A percentile compares a stretch with the other conserved stretches of the same genome.
Evolutionary conservation across 331 rosid species (phyloP).

Genomic region (Saraca asoca): DNA sequence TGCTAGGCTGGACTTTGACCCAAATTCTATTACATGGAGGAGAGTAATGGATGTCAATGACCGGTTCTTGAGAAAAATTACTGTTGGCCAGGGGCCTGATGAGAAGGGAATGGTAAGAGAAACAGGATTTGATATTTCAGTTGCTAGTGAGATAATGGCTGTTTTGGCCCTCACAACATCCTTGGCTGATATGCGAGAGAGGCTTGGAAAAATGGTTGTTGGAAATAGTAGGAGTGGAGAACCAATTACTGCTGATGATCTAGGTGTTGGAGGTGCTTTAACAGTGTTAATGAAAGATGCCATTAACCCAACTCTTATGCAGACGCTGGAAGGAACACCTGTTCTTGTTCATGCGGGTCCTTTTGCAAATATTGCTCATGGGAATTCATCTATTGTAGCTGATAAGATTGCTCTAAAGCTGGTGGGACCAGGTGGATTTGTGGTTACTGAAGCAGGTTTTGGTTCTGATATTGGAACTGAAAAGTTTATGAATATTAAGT

Average conservation of each 20-base stretch:
- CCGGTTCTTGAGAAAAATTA: slow-evolving; percentile 85
- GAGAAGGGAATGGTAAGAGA: slow-evolving; percentile 99
- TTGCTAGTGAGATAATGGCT: slow-evolving; percentile 99
- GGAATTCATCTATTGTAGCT: slow-evolving; percentile 95
- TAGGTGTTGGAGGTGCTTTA: slow-evolving; percentile 95
- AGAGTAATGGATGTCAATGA: slow-evolving; percentile 97
- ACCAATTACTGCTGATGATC: slow-evolving; percentile 91
- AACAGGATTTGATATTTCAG: slow-evolving; percentile 94
- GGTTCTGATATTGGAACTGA: slow-evolving; percentile 98
- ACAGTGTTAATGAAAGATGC: slow-evolving; percentile 99
- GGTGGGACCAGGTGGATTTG: slow-evolving; percentile 96
- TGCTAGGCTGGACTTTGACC: slow-evolving; percentile 93
- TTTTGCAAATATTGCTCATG: slow-evolving; percentile 95
- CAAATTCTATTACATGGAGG: slow-evolving; percentile 88
- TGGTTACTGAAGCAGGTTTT: slow-evolving; percentile 97
- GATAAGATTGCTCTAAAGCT: slow-evolving; percentile 95
- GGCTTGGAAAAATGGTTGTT: slow-evolving; percentile 95
- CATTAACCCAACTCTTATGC: slow-evolving; percentile 96
- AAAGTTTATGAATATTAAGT: slow-evolving; percentile 94
- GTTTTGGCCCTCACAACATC: slow-evolving; percentile 95
- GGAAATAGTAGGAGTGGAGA: slow-evolving; percentile 95
- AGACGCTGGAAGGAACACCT: slow-evolving; percentile 97
- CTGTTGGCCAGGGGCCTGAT: slow-evolving; percentile 91
- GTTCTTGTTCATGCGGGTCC: slow-evolving; percentile 99
- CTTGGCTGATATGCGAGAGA: slow-evolving; percentile 89